phyloP scores from a whole-genome alignment of 2,329 filamentous ascomycete species.

The Domatiomyces catenatus region DNA sequence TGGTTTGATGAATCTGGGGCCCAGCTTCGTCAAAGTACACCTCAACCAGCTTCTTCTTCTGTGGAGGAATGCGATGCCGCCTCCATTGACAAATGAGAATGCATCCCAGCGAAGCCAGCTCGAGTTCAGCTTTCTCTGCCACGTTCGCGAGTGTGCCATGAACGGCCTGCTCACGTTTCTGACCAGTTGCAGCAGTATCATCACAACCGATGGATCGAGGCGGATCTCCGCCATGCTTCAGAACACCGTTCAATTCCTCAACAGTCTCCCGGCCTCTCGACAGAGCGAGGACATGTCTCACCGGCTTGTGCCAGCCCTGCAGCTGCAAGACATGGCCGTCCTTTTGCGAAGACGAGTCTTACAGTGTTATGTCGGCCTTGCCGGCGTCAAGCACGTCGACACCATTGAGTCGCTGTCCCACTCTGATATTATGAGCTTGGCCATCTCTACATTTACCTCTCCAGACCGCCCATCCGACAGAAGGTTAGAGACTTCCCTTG shows the following conservation, averaged over 20 bases:
- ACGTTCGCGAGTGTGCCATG: conserved; percentile 86
- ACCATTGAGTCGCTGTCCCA: conserved; percentile 76
- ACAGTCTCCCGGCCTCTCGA: conserved; percentile 67
- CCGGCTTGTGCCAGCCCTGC: conserved; percentile 66
- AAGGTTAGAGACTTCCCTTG: conserved; percentile 77
- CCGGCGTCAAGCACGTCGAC: conserved; percentile 72
- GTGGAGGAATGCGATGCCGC: conserved; percentile 95
- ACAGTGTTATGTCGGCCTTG: conserved; percentile 84
- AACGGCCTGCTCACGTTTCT: conserved; percentile 84
- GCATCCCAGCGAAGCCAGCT: conserved; percentile 67
- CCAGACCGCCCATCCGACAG: conserved; percentile 67
- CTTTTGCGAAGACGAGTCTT: conserved; percentile 88
- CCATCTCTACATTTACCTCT: conserved; percentile 82
- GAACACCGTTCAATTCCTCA: conserved; percentile 81
- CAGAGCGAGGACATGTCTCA: conserved; percentile 75
- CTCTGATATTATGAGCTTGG: conserved; percentile 77
- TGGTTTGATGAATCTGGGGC: conserved; percentile 86
- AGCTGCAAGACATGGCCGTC: conserved; percentile 75
- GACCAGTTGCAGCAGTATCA: conserved; percentile 76
- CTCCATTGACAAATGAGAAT: conserved; percentile 84
- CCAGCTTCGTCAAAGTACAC: conserved; percentile 98
- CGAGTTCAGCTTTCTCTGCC: conserved; percentile 82
- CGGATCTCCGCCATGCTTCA: conserved; percentile 88
- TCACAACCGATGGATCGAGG: conserved; percentile 89
- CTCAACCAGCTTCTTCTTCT: conserved; percentile 80